phyloP scores from a whole-genome alignment of 768 basidiomycete species.

The Xerocomellus amylosporus region DNA sequence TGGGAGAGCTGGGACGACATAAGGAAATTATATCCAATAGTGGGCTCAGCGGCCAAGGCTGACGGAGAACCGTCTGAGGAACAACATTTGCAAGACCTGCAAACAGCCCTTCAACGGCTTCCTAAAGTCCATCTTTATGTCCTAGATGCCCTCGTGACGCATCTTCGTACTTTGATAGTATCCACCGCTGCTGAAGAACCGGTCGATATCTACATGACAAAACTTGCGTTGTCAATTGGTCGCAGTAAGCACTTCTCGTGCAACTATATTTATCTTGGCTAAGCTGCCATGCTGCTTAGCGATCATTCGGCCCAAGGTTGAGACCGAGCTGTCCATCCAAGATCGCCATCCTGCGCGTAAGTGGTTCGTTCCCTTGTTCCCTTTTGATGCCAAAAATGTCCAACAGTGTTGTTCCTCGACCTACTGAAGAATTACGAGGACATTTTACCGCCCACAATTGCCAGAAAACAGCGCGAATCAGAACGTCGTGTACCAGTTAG shows the following conservation, averaged over 20 bases:
- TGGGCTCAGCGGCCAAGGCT: constrained; percentile 53
- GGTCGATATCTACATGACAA: constrained; percentile 79
- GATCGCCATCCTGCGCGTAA: constrained; percentile 81
- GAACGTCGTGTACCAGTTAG: constrained; percentile 80
- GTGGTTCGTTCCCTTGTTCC: constrained; percentile 20
- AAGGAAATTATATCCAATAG: constrained; percentile 78
- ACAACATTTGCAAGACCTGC: constrained; percentile 61
- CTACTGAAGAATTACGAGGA: constrained; percentile 71
- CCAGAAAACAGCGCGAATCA: constrained; percentile 82
- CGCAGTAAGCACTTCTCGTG: constrained; percentile 55
- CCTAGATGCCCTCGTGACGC: constrained; percentile 72
- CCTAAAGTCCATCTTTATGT: constrained; percentile 80
- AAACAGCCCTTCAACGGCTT: constrained; percentile 60
- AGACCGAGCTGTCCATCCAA: constrained; percentile 84
- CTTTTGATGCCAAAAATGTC: not conserved
- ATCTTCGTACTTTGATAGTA: constrained; percentile 69
- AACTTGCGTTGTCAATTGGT: constrained; percentile 84
- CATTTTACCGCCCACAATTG: constrained; percentile 78
- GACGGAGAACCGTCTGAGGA: constrained; percentile 55
- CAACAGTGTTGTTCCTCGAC: constrained; percentile 77
- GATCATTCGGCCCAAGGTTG: constrained; percentile 76
- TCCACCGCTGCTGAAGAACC: constrained; percentile 67
- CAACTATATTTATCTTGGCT: not conserved
- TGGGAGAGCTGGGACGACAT: constrained; percentile 95
- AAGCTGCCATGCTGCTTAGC: constrained; percentile 40